Evolutionary conservation across 2,329 filamentous ascomycete species (phyloP), one percentile per base, ranked within the genome.

Genomic region (Chaetoscypha palmicola): DNA sequence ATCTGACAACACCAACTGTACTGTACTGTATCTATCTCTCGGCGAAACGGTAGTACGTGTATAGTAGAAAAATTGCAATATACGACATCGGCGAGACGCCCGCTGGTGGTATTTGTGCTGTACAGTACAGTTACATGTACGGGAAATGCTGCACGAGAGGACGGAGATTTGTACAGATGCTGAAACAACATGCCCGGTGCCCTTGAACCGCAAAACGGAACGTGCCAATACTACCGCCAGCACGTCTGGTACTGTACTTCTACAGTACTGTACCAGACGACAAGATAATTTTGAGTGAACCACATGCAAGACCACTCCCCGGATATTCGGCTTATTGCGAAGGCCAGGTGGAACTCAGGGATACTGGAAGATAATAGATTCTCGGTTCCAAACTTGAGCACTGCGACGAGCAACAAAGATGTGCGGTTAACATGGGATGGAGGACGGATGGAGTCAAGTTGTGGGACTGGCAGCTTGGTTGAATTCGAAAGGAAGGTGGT

Each of bases 361-460:
- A 40, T 40, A 31, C 9, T 31, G 16, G 24, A 16, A 30, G 39
- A 30, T 34, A 43, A 38, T 46, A 43, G 20, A 35, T 43, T 42
- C 45, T 47, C 45, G 45, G 40, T 36, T 43, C 45, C 45, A 43
- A 23, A 43, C 38, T 47, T 47, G 45, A 47, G 19, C 21, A 21
- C 16, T 47, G 45, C 45, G 45, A 47, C 30, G 40, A 47, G 45
- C 45, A 47, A 47, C 45, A 47, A 47, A 47, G 19, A 23, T 28
- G 14, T 23, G 24, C 31, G 16, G 16, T 16, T 36, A 30, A 24
- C 28, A 33, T 38, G 39, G 28, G 44, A 22, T n/a, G 11, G 24
- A 26, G 30, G 17, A 34, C 33, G 16, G 32, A 42, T 31, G 22
- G 5, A 19, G 19, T 34, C 20, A 30, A 31, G 26, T 26, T 30